Conservation (phyloP, 177 flowering plant genomes). For the Vitis hybrid region DNA sequence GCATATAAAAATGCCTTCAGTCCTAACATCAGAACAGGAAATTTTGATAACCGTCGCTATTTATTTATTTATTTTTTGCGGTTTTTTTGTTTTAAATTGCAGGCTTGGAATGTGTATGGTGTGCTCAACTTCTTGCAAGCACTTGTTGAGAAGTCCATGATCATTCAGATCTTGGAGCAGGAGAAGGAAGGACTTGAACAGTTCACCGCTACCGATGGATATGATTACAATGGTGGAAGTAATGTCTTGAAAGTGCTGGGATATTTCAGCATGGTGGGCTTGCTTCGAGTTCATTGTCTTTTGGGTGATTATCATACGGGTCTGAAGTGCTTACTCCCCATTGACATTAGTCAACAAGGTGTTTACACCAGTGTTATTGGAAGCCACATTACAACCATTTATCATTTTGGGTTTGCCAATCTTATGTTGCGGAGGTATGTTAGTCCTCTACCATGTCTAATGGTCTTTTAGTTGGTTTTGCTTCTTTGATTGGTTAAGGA, state of each 20-base stretch:
- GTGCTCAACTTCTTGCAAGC: slow-evolving; percentile 96
- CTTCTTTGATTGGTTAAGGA: not conserved
- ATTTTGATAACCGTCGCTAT: not conserved
- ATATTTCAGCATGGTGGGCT: slow-evolving; percentile 97
- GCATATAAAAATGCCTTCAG: too few relatives aligned
- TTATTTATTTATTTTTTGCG: too few relatives aligned
- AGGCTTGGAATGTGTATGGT: slow-evolving; percentile 99
- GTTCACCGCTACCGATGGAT: slow-evolving; percentile 94
- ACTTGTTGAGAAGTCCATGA: slow-evolving; percentile 87
- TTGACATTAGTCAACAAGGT: slow-evolving; percentile 91
- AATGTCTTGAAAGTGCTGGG: slow-evolving; percentile 97
- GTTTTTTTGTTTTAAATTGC: slow-evolving; percentile 10
- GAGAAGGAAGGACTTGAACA: slow-evolving; percentile 93
- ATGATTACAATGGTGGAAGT: slow-evolving; percentile 96
- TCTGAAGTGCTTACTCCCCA: slow-evolving; percentile 83
- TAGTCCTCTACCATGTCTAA: not conserved
- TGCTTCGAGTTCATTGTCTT: slow-evolving; percentile 94
- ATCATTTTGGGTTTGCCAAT: slow-evolving; percentile 95
- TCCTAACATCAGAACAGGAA: not conserved
- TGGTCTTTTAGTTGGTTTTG: not conserved
- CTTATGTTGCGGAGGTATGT: slow-evolving; percentile 94
- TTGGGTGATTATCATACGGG: slow-evolving; percentile 98
- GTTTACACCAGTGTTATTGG: slow-evolving; percentile 91
- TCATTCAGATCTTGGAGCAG: slow-evolving; percentile 79
- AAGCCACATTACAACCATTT: slow-evolving; percentile 89